These are phyloP conservation scores for Clarireedia hainanense DNA, from an alignment of 2,329 filamentous ascomycete species.

Conservation along the genomic window DNA sequence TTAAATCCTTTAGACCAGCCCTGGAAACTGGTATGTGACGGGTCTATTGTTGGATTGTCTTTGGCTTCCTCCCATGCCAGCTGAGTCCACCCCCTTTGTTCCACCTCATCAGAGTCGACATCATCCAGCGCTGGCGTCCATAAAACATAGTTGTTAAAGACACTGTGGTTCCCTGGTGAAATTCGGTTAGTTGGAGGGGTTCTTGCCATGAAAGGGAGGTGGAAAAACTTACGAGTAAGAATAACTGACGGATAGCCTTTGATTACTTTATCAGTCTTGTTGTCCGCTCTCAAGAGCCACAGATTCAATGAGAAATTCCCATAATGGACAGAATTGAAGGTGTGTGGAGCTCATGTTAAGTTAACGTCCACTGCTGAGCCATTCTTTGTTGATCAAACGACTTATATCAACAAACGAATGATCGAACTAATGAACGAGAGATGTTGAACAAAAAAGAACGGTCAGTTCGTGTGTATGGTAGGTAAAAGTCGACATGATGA, in stretches of 20 bases:
- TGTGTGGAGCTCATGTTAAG: background rate
- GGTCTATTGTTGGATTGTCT: background rate
- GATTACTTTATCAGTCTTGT: background rate
- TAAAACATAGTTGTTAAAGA: background rate
- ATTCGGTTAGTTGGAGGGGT: background rate
- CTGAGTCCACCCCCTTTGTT: background rate
- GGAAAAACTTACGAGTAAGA: background rate
- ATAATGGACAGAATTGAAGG: background rate
- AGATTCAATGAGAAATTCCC: background rate
- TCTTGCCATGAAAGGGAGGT: background rate
- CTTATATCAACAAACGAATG: no score
- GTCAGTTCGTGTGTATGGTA: no score
- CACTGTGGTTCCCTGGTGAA: background rate
- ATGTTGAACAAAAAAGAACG: no score
- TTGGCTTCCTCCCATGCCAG: background rate
- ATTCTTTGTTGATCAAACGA: background rate
- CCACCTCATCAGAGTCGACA: background rate
- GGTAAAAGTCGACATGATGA: no score
- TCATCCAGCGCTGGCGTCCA: background rate
- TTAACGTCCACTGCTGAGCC: background rate
- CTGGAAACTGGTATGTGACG: background rate
- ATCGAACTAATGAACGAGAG: no score
- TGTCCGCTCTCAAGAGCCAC: background rate
- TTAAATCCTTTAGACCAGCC: background rate
- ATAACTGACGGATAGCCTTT: background rate